Percentiles rank a stretch among this genome's conserved stretches.
These are phyloP conservation scores for Starmerella etchellsii DNA, from an alignment of 805 yeast species.

Conservation along the genomic window DNA sequence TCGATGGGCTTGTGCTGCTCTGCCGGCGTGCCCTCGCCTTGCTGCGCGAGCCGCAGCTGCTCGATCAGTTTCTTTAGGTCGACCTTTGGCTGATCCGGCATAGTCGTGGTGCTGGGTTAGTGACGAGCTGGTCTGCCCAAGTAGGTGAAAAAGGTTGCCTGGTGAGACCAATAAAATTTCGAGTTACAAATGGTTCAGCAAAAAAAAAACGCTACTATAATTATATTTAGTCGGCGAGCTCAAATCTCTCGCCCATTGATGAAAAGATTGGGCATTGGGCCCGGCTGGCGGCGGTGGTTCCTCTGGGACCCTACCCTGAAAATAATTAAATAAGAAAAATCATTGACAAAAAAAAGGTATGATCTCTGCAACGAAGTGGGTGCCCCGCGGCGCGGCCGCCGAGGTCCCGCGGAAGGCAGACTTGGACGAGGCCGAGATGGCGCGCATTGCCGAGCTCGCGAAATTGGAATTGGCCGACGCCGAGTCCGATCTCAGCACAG, in stretches of 20 bases:
- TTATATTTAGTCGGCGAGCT: too few relatives aligned
- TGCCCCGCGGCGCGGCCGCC: slow-evolving; percentile 87
- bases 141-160: too few relatives aligned
- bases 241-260: too few relatives aligned
- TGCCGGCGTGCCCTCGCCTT: background rate
- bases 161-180: too few relatives aligned
- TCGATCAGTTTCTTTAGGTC: slow-evolving; percentile 13
- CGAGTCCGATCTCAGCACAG: slow-evolving; percentile 45
- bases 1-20: slow-evolving; percentile 41
- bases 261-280: too few relatives aligned
- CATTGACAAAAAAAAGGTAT: slow-evolving; percentile 6
- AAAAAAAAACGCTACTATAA: too few relatives aligned
- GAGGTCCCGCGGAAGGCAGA: slow-evolving; percentile 86
- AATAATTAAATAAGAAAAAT: slow-evolving; percentile 11
- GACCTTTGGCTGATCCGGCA: background rate
- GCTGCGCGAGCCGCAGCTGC: slow-evolving; percentile 1
- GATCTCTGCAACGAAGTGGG: slow-evolving; percentile 88
- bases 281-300: too few relatives aligned
- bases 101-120: background rate
- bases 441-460: slow-evolving; percentile 75
- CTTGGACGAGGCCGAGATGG: slow-evolving; percentile 84
- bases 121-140: too few relatives aligned
- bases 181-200: too few relatives aligned
- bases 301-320: slow-evolving; percentile 11
- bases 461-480: slow-evolving; percentile 71